Conservation (phyloP, 2,329 filamentous ascomycete species). For the Drechslerella stenobrocha region DNA sequence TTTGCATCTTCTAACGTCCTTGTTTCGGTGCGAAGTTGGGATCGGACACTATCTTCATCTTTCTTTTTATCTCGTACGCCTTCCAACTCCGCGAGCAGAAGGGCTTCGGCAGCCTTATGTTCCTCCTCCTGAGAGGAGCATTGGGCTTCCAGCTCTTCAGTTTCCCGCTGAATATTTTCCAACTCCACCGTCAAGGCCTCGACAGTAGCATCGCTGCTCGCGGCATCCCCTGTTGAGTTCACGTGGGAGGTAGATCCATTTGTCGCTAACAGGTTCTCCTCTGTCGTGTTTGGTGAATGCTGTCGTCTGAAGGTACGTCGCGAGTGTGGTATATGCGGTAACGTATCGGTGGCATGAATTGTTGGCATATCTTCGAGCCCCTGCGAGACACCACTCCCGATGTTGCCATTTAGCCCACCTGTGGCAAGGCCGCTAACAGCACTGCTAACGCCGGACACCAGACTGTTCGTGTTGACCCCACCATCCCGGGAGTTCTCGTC, state of each 20-base stretch:
- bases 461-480: slow-evolving; percentile 52
- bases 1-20: slow-evolving; percentile 64
- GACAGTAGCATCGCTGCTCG: slow-evolving; percentile 51
- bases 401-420: slow-evolving; percentile 22
- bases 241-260: slow-evolving; percentile 22
- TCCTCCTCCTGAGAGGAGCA: slow-evolving; percentile 66
- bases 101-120: slow-evolving; percentile 57
- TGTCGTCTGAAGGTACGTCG: slow-evolving; percentile 44
- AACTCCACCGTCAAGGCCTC: slow-evolving; percentile 72
- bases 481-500: slow-evolving; percentile 27
- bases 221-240: slow-evolving; percentile 1
- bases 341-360: slow-evolving; percentile 48
- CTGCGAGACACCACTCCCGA: slow-evolving; percentile 34
- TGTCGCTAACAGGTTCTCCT: slow-evolving; percentile 41
- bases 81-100: slow-evolving; percentile 53
- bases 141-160: slow-evolving; percentile 73
- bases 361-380: slow-evolving; percentile 50
- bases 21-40: slow-evolving; percentile 52
- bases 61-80: slow-evolving; percentile 52
- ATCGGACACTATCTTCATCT: slow-evolving; percentile 61
- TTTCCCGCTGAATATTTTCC: slow-evolving; percentile 77
- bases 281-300: slow-evolving; percentile 35
- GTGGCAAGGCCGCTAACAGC: slow-evolving; percentile 13
- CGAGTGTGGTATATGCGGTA: slow-evolving; percentile 33
- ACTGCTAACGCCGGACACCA: slow-evolving; percentile 52